Base-by-base conservation (phyloP, 768 basidiomycete genomes). In the Boletus reticuloceps region DNA sequence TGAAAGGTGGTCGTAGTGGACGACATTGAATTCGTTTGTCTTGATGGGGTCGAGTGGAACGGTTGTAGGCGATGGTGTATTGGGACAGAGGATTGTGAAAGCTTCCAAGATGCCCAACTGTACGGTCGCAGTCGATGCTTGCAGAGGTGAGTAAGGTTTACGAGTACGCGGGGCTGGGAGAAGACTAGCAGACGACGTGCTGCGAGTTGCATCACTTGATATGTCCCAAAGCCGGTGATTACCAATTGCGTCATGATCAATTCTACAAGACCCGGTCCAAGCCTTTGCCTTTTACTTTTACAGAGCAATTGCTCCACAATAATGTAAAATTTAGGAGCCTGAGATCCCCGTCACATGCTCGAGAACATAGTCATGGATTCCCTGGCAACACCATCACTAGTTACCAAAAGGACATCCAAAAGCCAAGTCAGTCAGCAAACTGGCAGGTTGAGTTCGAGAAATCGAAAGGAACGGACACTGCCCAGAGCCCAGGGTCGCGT, bases 1-100 rank as follows among this genome's bases (percentile, higher is more conserved):
- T 91, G 82, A 72, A 91, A 91, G 13, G 74, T 65, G 22, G 64
- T 1, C 3, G 76, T 62, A 10, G 63, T 53, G 1, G 68, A 49
- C 3, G 63, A 56, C 68, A 71, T 71, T 27, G 48, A 12, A 13
- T 11, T 39, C 2, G 59, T 55, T 45, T 44, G 64, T 34, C 44
- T 61, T 51, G 60, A 47, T 19, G 16, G 5, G 11, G 54, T 56
- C 9, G 59, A 57, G 39, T 59, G 51, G 20, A 65, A 41, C 38
- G 22, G 43, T 29, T 22, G 66, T 16, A 45, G 43, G 22, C 5
- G 58, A 42, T 59, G 61, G 44, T 22, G 20, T 43, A 20, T 37
- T 7, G 29, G 20, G 22, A 37, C 4, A 29, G 37, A 47, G 4
- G 17, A 12, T 40, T 29, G 29, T 41, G 39, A 10, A 40, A 27